Evolutionary conservation across 495 filamentous ascomycete species (phyloP).

Genomic region (Bryoglossum gracile): DNA sequence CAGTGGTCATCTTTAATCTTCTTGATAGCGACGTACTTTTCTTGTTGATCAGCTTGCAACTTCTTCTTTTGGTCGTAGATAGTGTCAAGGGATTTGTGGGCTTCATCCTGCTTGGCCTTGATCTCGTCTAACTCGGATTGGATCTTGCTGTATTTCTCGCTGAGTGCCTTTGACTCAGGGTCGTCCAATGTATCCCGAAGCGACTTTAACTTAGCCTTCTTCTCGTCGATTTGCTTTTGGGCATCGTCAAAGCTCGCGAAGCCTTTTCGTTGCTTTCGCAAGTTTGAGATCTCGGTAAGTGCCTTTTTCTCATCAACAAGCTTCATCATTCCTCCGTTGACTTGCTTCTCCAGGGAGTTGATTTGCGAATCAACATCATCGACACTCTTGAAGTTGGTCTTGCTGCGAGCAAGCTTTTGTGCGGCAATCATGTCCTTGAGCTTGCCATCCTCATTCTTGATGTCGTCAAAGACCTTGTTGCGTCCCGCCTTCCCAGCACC

Average conservation of each 20-base stretch:
- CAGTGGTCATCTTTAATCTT: slow-evolving; percentile 83
- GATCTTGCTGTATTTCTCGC: slow-evolving; percentile 72
- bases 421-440: slow-evolving; percentile 56
- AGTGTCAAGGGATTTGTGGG: slow-evolving; percentile 75
- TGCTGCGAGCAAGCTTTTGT: slow-evolving; percentile 71
- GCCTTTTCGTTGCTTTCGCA: slow-evolving; percentile 84
- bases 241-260: slow-evolving; percentile 74
- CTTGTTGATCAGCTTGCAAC: slow-evolving; percentile 72
- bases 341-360: slow-evolving; percentile 67
- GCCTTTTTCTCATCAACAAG: slow-evolving; percentile 97
- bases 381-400: slow-evolving; percentile 73
- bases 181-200: slow-evolving; percentile 81
- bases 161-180: slow-evolving; percentile 83
- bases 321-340: slow-evolving; percentile 81
- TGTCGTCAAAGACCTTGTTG: slow-evolving; percentile 68
- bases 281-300: slow-evolving; percentile 66
- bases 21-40: slow-evolving; percentile 71
- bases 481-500: slow-evolving; percentile 73
- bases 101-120: slow-evolving; percentile 83
- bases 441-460: slow-evolving; percentile 76
- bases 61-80: slow-evolving; percentile 83
- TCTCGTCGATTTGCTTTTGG: slow-evolving; percentile 76
- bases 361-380: slow-evolving; percentile 85
- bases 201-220: slow-evolving; percentile 77
- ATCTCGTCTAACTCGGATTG: slow-evolving; percentile 80